Percentiles rank a stretch among this genome's conserved stretches.
Conservation (phyloP, 805 yeast species). For the Suhomyces kilbournensis region DNA sequence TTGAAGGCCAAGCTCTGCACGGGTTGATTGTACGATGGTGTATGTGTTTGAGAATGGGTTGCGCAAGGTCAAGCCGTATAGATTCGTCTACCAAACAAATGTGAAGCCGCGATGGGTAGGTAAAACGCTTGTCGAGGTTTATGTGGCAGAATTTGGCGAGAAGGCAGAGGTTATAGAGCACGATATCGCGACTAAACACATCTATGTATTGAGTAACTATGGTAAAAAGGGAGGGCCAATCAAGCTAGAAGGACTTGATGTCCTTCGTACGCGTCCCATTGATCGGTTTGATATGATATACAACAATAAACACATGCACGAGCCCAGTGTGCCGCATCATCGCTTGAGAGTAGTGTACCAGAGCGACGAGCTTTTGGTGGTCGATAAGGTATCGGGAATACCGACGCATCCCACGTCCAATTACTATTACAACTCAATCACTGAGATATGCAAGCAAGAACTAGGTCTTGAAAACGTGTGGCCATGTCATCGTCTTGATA, state of each 20-base stretch:
- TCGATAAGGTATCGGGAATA: slow-evolving; percentile 51
- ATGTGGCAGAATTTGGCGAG: slow-evolving; percentile 35
- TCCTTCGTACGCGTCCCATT: slow-evolving; percentile 3
- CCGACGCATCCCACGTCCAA: slow-evolving; percentile 54
- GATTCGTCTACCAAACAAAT: slow-evolving; percentile 26
- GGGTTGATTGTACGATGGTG: not conserved
- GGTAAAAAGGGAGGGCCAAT: slow-evolving; percentile 17
- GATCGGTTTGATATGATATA: slow-evolving; percentile 17
- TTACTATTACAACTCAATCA: slow-evolving; percentile 41
- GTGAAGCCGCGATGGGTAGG: slow-evolving; percentile 41
- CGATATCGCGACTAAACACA: slow-evolving; percentile 22
- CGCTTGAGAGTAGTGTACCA: slow-evolving; percentile 28
- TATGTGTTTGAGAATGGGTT: slow-evolving; percentile 25
- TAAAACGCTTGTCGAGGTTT: slow-evolving; percentile 28
- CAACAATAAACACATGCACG: slow-evolving; percentile 43
- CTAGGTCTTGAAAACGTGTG: slow-evolving; percentile 26
- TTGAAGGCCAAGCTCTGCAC: not conserved
- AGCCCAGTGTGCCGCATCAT: slow-evolving; percentile 34
- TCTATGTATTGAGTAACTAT: slow-evolving; percentile 23
- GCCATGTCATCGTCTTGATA: slow-evolving; percentile 51
- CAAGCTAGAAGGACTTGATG: slow-evolving; percentile 20
- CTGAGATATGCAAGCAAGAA: slow-evolving; percentile 40
- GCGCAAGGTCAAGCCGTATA: slow-evolving; percentile 37
- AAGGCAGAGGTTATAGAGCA: slow-evolving; percentile 16
- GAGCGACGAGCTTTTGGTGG: slow-evolving; percentile 38